These are phyloP conservation scores for Madurella fahalii DNA, from an alignment of 2,329 filamentous ascomycete genomes.

Conservation along the genomic window DNA sequence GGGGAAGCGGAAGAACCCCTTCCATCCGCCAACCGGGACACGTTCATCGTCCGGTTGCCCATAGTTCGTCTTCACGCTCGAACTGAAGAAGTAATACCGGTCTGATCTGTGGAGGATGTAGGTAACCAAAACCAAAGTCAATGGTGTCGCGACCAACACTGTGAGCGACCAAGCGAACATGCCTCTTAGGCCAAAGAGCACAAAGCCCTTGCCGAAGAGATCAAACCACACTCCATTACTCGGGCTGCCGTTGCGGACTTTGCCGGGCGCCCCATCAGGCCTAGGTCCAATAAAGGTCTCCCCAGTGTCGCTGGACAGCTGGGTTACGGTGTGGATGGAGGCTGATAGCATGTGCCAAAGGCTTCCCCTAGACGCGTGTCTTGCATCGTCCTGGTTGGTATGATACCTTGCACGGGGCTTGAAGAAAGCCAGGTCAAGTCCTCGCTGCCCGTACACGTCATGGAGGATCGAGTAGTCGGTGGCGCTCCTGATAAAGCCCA, in stretches of 20 bases:
- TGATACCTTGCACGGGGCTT: slow-evolving; percentile 83
- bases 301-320: slow-evolving; percentile 65
- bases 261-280: slow-evolving; percentile 52
- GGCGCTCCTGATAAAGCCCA: slow-evolving; percentile 72
- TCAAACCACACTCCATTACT: slow-evolving; percentile 88
- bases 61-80: slow-evolving; percentile 51
- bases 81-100: slow-evolving; percentile 85
- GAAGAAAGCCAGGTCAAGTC: slow-evolving; percentile 89
- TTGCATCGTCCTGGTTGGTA: slow-evolving; percentile 80
- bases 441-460: slow-evolving; percentile 72
- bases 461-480: slow-evolving; percentile 89
- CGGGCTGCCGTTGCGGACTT: slow-evolving; percentile 62
- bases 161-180: slow-evolving; percentile 86
- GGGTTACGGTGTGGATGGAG: slow-evolving; percentile 68
- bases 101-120: slow-evolving; percentile 65
- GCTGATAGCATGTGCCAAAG: slow-evolving; percentile 96
- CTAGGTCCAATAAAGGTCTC: slow-evolving; percentile 60
- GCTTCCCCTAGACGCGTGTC: slow-evolving; percentile 65
- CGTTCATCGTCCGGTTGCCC: slow-evolving; percentile 54
- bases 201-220: slow-evolving; percentile 75
- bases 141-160: slow-evolving; percentile 72
- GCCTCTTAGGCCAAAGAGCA: slow-evolving; percentile 72
- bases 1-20: slow-evolving; percentile 80
- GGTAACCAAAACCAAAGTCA: slow-evolving; percentile 66
- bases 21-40: slow-evolving; percentile 67